These are phyloP conservation scores for Tremellales sp. DNA, from an alignment of 1,284 basidiomycete genomes.

Conservation along the genomic window DNA sequence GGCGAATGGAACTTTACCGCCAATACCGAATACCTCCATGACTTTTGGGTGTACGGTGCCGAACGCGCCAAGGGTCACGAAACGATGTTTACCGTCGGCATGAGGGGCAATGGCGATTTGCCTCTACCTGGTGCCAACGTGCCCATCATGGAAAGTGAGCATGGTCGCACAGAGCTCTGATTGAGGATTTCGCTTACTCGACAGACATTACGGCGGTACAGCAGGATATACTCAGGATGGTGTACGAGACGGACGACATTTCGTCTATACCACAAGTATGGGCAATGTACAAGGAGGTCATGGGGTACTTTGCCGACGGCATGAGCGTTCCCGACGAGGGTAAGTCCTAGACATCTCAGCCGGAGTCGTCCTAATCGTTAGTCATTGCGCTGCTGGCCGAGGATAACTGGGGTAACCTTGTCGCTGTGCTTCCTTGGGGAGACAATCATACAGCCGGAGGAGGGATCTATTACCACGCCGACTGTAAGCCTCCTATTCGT, in stretches of 20 bases:
- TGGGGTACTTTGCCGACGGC: slow-evolving; percentile 63
- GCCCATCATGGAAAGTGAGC: slow-evolving; percentile 7
- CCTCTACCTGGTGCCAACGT: slow-evolving; percentile 19
- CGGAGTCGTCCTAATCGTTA: no score
- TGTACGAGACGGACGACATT: slow-evolving; percentile 55
- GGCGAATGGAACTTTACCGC: slow-evolving; percentile 17
- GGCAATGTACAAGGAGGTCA: slow-evolving; percentile 58
- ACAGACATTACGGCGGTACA: slow-evolving; percentile 57
- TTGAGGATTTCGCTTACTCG: slow-evolving; percentile 3
- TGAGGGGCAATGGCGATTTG: slow-evolving; percentile 29
- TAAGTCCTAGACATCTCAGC: not conserved
- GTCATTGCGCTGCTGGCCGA: slow-evolving; percentile 29
- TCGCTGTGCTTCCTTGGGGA: slow-evolving; percentile 48
- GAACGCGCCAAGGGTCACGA: slow-evolving; percentile 22
- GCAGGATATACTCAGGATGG: slow-evolving; percentile 56
- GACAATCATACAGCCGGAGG: slow-evolving; percentile 59
- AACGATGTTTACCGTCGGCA: slow-evolving; percentile 27
- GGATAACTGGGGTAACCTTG: slow-evolving; percentile 45
- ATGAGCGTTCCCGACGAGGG: no score
- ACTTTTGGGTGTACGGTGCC: slow-evolving; percentile 30
- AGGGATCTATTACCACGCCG: slow-evolving; percentile 63
- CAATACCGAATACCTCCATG: slow-evolving; percentile 18
- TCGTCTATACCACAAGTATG: slow-evolving; percentile 53
- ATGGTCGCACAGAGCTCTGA: not conserved
- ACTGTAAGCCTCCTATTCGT: slow-evolving; percentile 20